phyloP scores from a whole-genome alignment of 805 yeast species.

The Saturnispora galanensis region DNA sequence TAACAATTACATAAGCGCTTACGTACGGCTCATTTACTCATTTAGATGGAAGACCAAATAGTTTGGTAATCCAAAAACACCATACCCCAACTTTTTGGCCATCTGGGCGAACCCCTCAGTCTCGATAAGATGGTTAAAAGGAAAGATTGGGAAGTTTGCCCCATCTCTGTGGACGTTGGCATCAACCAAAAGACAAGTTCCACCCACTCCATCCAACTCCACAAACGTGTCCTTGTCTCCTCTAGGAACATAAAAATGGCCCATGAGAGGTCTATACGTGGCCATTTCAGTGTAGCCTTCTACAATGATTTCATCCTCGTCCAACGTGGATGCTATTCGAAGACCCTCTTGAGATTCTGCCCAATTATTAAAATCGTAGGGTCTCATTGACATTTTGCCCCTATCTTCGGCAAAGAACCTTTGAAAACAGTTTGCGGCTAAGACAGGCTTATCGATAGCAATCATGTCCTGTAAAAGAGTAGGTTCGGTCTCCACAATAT shows the following conservation, averaged over 20 bases:
- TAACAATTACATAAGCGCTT: too few species aligned
- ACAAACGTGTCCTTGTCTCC: constrained; percentile 61
- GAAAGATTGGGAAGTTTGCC: constrained; percentile 98
- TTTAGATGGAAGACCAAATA: constrained; percentile 87
- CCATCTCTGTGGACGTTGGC: constrained; percentile 99
- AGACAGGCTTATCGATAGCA: constrained; percentile 71
- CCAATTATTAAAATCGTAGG: constrained; percentile 97
- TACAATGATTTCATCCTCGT: constrained; percentile 84
- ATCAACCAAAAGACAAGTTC: constrained; percentile 90
- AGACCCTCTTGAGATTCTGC: constrained; percentile 73
- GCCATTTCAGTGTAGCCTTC: constrained; percentile 94
- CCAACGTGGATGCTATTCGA: constrained; percentile 58
- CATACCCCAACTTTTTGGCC: constrained; percentile 92
- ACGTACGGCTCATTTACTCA: constrained; percentile 34
- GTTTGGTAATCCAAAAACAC: constrained; percentile 87
- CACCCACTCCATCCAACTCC: constrained; percentile 95
- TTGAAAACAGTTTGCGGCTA: constrained; percentile 92
- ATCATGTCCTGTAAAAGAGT: constrained; percentile 82
- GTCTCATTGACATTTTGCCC: constrained; percentile 51
- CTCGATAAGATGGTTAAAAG: constrained; percentile 93
- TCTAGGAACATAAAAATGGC: constrained; percentile 60
- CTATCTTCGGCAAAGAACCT: constrained; percentile 54
- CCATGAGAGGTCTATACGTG: constrained; percentile 93
- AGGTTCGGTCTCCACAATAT: constrained; percentile 80
- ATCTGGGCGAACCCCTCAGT: constrained; percentile 98